phyloP scores from a whole-genome alignment of 495 filamentous ascomycete genomes.

The Clohesyomyces aquaticus region DNA sequence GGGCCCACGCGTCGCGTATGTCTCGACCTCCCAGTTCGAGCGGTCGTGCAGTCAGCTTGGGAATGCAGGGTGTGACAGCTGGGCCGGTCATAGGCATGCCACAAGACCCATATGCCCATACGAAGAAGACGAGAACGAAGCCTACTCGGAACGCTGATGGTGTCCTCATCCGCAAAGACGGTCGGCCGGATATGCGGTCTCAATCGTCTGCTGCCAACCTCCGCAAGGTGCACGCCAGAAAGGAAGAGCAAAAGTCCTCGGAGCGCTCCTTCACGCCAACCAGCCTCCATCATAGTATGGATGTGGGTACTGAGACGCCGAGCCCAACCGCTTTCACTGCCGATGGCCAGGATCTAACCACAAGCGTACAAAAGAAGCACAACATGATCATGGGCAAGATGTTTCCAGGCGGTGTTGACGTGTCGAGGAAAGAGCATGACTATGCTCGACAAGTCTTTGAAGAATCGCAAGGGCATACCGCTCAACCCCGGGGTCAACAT shows the following conservation, averaged over 20 bases:
- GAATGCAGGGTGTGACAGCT: constrained; percentile 34
- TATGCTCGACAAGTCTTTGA: constrained; percentile 32
- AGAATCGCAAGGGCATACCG: constrained; percentile 18
- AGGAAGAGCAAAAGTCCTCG: constrained; percentile 39
- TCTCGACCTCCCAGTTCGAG: constrained; percentile 27
- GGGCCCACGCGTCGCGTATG: constrained; percentile 18
- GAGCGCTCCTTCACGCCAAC: constrained; percentile 29
- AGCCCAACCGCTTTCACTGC: constrained; percentile 20
- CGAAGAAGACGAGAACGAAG: constrained; percentile 49
- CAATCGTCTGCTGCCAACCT: constrained; percentile 49
- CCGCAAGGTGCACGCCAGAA: constrained; percentile 49
- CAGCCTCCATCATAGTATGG: constrained; percentile 11
- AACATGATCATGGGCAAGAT: constrained; percentile 32
- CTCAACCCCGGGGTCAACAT: constrained; percentile 1
- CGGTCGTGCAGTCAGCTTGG: constrained; percentile 32
- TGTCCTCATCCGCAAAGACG: constrained; percentile 51
- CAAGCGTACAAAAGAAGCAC: constrained; percentile 33
- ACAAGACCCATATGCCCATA: constrained; percentile 44
- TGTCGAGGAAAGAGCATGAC: constrained; percentile 26
- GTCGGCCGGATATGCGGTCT: constrained; percentile 50
- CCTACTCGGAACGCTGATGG: constrained; percentile 50
- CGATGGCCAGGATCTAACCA: constrained; percentile 15
- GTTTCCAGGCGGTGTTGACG: constrained; percentile 31
- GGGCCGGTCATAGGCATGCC: constrained; percentile 20
- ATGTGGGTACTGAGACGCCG: constrained; percentile 11